Evolutionary conservation across 2,329 filamentous ascomycete species (phyloP), one percentile per base, ranked within the genome.

Genomic region (Penicillium sp.): DNA sequence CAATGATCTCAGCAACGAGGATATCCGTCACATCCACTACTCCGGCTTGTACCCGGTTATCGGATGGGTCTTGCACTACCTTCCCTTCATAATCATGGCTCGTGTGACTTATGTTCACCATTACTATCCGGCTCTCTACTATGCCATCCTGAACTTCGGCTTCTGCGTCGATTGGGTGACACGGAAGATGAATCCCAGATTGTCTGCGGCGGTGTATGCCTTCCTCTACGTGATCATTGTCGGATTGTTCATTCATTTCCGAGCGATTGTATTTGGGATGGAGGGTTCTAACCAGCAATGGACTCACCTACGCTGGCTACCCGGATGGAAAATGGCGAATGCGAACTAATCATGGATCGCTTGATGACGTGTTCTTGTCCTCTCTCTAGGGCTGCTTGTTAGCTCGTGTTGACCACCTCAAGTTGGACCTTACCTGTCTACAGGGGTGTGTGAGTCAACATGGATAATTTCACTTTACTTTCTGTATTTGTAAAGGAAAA

Each of bases 31-130:
- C 59, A 91, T 98, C 65, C 89, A 96, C 71, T 97, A 95, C 70
- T 79, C 90, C 10, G 93, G 87, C 43, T 66, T 98, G 51, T 98
- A 98, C 70, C 91, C 93, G 8, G 77, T 91, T 49, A 79, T 93
- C 48, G 93, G 93, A 55, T 98, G 93, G 93, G 84, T 95, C 71
- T 78, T 98, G 43, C 93, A 98, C 73, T 98, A 96, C 69, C 74
- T 95, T 55, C 93, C 93, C 1, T 98, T 97, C 71, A 81, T 95
- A 63, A 82, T 93, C 65, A 98, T 98, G 94, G 93, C 89, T 10
- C 88, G 93, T 77, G 93, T 98, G 53, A 98, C 93, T 15, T 98
- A 98, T 65, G 93, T 98, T 48, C 93, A 98, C 71, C 93, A 98
- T 75, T 98, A 98, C 77, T 98, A 97, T 71, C 93, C 93, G 10